A percentile compares a stretch with the other conserved stretches of the same genome.
Evolutionary conservation across 2,329 filamentous ascomycete species (phyloP).

Genomic region (Colletotrichum sp.): DNA sequence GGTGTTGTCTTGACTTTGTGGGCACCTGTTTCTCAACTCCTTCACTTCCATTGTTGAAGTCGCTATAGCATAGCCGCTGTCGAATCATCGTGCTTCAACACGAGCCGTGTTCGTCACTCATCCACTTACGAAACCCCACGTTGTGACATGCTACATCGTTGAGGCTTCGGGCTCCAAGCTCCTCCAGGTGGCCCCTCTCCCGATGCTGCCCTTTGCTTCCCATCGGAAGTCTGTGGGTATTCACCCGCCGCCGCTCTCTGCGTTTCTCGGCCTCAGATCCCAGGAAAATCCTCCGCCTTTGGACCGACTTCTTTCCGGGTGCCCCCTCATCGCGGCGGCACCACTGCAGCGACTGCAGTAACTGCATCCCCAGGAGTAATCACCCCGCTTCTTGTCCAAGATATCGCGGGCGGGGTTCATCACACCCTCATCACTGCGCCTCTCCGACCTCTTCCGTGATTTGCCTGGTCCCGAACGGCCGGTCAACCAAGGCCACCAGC

Average conservation of each 20-base stretch:
- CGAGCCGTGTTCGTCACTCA: constrained; percentile 10
- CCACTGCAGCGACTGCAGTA: constrained; percentile 13
- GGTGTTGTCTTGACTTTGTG: neutral
- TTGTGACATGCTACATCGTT: constrained; percentile 14
- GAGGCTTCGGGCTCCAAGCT: constrained; percentile 13
- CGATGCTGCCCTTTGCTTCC: neutral
- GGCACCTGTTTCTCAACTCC: neutral
- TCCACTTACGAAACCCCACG: constrained; percentile 19
- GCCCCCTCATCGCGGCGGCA: constrained; percentile 5
- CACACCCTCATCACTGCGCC: constrained; percentile 10
- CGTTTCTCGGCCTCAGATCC: constrained; percentile 8
- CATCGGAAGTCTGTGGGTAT: constrained; percentile 9
- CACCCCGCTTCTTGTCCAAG: constrained; percentile 19
- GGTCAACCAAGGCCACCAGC: neutral
- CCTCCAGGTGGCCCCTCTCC: constrained; percentile 9
- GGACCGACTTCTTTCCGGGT: constrained; percentile 12
- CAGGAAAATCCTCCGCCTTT: constrained; percentile 17
- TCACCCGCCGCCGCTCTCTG: constrained; percentile 5
- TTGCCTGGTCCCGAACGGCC: constrained; percentile 7
- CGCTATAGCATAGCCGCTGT: neutral
- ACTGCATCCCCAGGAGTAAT: neutral
- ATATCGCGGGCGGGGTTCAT: constrained; percentile 16
- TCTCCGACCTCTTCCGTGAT: constrained; percentile 17
- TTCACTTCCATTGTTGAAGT: neutral
- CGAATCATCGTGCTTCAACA: constrained; percentile 2